phyloP scores from a whole-genome alignment of 2,329 filamentous ascomycete genomes.

The Geosmithia morbida region DNA sequence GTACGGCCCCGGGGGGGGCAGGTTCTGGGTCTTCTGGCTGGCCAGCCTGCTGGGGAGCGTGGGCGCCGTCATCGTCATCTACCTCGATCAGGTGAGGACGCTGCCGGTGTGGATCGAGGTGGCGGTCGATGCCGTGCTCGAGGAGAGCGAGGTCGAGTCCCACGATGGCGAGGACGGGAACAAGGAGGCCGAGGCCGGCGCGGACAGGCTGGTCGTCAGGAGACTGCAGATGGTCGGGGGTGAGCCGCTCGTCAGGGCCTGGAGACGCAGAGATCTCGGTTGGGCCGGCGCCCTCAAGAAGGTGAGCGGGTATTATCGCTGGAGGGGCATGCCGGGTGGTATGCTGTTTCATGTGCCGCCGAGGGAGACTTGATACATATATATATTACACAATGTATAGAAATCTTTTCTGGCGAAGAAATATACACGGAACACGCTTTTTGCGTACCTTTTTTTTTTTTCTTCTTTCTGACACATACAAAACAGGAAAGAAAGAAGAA shows the following conservation, averaged over 20 bases:
- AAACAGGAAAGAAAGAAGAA: background rate
- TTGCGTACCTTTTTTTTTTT: background rate
- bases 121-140: slow-evolving; percentile 10
- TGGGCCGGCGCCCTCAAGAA: slow-evolving; percentile 30
- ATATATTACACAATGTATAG: background rate
- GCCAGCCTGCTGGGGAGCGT: slow-evolving; percentile 21
- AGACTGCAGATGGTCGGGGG: slow-evolving; percentile 9
- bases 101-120: slow-evolving; percentile 32
- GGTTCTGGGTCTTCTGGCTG: slow-evolving; percentile 36
- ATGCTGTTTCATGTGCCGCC: slow-evolving; percentile 1
- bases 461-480: background rate
- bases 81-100: slow-evolving; percentile 30
- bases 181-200: no score
- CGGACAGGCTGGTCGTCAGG: background rate
- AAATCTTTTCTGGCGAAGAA: background rate
- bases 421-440: background rate
- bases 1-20: slow-evolving; percentile 23
- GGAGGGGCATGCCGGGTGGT: slow-evolving; percentile 5
- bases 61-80: slow-evolving; percentile 26
- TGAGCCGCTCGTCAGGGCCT: slow-evolving; percentile 13
- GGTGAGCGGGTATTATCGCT: slow-evolving; percentile 19
- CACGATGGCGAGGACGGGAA: slow-evolving; percentile 16
- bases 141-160: slow-evolving; percentile 9
- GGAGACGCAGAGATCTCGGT: slow-evolving; percentile 27
- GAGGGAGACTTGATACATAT: background rate